Conservation (phyloP, 2,329 filamentous ascomycete species). For the Emergomyces orientalis region DNA sequence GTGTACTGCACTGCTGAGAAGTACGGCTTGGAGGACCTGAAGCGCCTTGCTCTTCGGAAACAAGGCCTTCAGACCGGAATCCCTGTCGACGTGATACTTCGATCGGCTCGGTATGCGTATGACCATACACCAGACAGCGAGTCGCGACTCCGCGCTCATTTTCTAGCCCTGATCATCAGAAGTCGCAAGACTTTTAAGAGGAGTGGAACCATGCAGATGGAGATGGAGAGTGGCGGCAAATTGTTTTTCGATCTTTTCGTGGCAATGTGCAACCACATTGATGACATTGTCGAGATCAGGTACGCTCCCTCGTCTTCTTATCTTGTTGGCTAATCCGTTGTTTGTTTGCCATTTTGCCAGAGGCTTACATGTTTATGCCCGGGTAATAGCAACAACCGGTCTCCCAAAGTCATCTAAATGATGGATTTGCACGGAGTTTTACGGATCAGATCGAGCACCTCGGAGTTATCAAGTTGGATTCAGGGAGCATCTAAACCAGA, state of each 20-base stretch:
- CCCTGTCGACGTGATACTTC: conserved; percentile 82
- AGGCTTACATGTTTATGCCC: conserved; percentile 16
- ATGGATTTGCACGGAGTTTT: conserved; percentile 20
- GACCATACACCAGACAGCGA: conserved; percentile 89
- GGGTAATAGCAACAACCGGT: conserved; percentile 40
- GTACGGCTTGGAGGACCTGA: conserved; percentile 86
- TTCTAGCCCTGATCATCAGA: conserved; percentile 93
- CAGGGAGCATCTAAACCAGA: conserved; percentile 26
- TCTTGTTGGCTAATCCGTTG: conserved; percentile 13
- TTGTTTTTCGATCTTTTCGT: conserved; percentile 98
- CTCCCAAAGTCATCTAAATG: conserved; percentile 46
- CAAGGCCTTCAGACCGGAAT: conserved; percentile 89
- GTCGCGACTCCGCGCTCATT: conserved; percentile 87
- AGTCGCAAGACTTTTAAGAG: conserved; percentile 96
- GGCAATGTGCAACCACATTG: conserved; percentile 95
- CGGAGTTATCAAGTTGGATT: conserved; percentile 24
- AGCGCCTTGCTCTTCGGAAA: conserved; percentile 83
- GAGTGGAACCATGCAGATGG: conserved; percentile 96
- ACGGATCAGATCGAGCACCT: conserved; percentile 28
- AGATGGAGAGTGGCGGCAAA: conserved; percentile 92
- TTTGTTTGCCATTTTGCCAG: conserved; percentile 12
- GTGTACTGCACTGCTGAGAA: conserved; percentile 88
- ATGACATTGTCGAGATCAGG: conserved; percentile 85
- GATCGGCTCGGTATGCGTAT: conserved; percentile 90
- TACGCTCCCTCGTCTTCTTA: conserved; percentile 38